Percentiles rank a stretch among this genome's conserved stretches.
Evolutionary conservation across 1,284 basidiomycete species (phyloP).

Genomic region (Ceratobasidium sp.): DNA sequence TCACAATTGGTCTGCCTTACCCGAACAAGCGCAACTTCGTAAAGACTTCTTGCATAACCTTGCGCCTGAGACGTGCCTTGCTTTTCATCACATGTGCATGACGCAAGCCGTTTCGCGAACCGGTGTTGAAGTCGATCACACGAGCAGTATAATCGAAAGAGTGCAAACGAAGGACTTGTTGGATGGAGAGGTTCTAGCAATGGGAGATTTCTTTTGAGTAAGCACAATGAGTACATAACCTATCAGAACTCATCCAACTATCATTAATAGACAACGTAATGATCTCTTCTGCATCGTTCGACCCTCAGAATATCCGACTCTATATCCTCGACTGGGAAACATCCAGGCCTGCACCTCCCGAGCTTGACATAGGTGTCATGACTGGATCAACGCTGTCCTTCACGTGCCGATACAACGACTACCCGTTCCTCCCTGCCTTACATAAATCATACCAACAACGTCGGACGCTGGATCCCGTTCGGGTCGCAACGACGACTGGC

Average conservation of each 20-base stretch:
- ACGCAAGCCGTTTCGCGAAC: neutral
- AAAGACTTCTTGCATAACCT: neutral
- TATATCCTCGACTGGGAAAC: constrained; percentile 18
- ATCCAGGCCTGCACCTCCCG: neutral
- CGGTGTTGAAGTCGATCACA: neutral
- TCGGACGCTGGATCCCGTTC: neutral
- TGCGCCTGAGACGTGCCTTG: neutral
- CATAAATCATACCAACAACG: neutral
- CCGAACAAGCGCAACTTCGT: constrained; percentile 14
- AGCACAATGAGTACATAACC: neutral
- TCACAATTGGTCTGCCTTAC: neutral
- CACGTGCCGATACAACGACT: neutral
- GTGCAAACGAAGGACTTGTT: neutral
- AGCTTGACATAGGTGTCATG: neutral
- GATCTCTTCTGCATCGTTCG: neutral
- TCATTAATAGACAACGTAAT: constrained; percentile 12
- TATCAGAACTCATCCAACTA: neutral
- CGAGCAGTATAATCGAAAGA: neutral
- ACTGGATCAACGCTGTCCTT: neutral
- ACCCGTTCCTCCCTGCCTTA: constrained; percentile 1
- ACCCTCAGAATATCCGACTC: neutral
- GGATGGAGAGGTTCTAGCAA: neutral
- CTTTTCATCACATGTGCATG: neutral
- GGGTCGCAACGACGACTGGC: neutral
- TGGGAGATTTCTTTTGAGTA: constrained; percentile 14